Percentiles rank a stretch among this genome's conserved stretches.
These are phyloP conservation scores for Spinacia oleracea DNA, from an alignment of 179 eudicot genomes.

Conservation along the genomic window DNA sequence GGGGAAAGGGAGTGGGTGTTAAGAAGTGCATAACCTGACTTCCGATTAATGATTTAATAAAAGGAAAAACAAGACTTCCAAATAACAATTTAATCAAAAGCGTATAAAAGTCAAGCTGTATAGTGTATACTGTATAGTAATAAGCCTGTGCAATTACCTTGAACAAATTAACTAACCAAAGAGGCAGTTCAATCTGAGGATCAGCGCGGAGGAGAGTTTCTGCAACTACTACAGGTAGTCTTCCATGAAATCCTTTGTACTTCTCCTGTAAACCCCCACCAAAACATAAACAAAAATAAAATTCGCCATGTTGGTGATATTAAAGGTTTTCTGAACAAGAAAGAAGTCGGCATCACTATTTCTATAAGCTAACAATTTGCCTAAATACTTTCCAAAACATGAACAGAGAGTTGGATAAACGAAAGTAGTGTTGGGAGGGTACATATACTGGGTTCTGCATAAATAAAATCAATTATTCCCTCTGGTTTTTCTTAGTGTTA, in stretches of 20 bases:
- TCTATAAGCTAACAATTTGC: not conserved
- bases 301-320: not conserved
- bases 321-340: not conserved
- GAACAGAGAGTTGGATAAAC: not conserved
- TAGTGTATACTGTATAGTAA: too few species aligned
- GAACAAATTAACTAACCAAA: slow-evolving; percentile 85
- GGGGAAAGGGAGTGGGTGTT: not conserved
- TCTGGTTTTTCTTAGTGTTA: too few species aligned
- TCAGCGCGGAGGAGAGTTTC: slow-evolving; percentile 84
- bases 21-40: not conserved
- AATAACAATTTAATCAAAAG: not conserved
- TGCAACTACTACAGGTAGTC: slow-evolving; percentile 85
- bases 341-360: not conserved
- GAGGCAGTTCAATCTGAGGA: slow-evolving; percentile 89
- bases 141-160: slow-evolving; percentile 55
- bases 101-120: not conserved
- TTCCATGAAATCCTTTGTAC: slow-evolving; percentile 67
- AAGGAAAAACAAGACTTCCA: not conserved
- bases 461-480: too few species aligned
- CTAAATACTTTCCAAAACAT: not conserved
- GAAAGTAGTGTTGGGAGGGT: not conserved
- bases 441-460: not conserved
- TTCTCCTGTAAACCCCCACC: slow-evolving; percentile 57
- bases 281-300: not conserved
- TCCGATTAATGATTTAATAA: not conserved